Percentiles rank a stretch among this genome's conserved stretches.
phyloP scores from a whole-genome alignment of 2,329 filamentous ascomycete genomes.

The Rhinocladiella similis region DNA sequence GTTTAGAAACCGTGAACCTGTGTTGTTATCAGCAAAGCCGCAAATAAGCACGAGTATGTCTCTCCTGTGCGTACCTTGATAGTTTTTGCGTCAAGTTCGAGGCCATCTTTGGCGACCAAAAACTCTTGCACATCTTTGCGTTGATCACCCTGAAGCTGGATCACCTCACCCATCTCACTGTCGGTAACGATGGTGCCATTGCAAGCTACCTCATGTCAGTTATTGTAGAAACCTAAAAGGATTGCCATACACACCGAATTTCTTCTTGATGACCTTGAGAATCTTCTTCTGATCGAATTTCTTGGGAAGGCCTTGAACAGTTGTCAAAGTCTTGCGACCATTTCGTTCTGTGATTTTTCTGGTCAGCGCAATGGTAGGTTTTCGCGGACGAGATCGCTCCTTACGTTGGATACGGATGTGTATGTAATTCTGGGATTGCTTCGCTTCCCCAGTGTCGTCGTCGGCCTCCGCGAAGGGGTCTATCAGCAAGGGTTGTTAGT shows the following conservation, averaged over 20 bases:
- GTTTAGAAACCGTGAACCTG: conserved; percentile 56
- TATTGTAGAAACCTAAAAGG: background rate
- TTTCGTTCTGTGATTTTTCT: conserved; percentile 75
- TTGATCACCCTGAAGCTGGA: conserved; percentile 99
- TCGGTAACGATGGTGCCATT: conserved; percentile 99
- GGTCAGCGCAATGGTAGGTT: conserved; percentile 11
- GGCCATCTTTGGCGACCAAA: conserved; percentile 88
- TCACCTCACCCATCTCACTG: conserved; percentile 97
- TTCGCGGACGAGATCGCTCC: conserved; percentile 39
- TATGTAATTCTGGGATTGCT: conserved; percentile 96
- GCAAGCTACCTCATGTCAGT: conserved; percentile 84
- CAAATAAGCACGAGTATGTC: too few species aligned
- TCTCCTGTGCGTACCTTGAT: conserved; percentile 69
- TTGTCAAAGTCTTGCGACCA: conserved; percentile 99
- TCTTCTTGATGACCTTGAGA: conserved; percentile 99
- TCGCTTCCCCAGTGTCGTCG: conserved; percentile 95
- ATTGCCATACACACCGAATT: conserved; percentile 69
- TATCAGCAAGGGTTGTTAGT: conserved; percentile 42
- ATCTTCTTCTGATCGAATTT: conserved; percentile 99
- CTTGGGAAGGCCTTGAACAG: conserved; percentile 96
- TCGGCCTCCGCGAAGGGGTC: conserved; percentile 99
- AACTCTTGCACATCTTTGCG: conserved; percentile 98
- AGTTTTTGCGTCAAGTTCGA: conserved; percentile 92
- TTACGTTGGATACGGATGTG: conserved; percentile 99
- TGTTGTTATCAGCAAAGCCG: conserved; percentile 1